phyloP scores from a whole-genome alignment of 306 rosid genomes.

The cucumber (Cucumis sativus) region DNA sequence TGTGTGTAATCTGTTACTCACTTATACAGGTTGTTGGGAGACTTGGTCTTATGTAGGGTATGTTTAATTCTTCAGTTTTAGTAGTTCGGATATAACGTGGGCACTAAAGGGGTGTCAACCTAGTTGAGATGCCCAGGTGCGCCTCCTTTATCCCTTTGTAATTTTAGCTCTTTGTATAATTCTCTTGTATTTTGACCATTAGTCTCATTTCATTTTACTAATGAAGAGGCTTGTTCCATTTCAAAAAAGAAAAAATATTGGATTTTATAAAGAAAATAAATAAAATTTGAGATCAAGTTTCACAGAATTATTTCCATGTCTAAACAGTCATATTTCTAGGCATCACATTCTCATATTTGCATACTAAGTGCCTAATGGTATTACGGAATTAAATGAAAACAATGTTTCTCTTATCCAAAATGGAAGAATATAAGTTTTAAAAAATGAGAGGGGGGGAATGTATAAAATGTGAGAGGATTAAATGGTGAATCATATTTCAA shows the following conservation, averaged over 20 bases:
- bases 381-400: not conserved
- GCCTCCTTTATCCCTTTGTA: too few species aligned
- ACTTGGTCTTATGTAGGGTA: too few species aligned
- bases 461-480: not conserved
- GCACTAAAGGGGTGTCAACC: too few species aligned
- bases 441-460: not conserved
- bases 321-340: not conserved
- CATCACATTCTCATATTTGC: not conserved
- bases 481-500: conserved; percentile 7
- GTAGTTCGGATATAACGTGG: too few species aligned
- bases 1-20: too few species aligned
- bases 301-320: not conserved
- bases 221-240: too few species aligned
- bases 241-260: not conserved
- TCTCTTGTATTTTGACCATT: too few species aligned
- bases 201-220: too few species aligned
- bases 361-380: not conserved
- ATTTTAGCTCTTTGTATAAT: too few species aligned
- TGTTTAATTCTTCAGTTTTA: too few species aligned
- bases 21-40: too few species aligned
- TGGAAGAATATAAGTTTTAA: not conserved
- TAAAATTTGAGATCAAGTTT: not conserved
- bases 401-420: not conserved
- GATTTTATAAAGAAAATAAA: not conserved
- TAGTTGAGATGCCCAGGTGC: too few species aligned